Percentiles rank a stretch among this genome's conserved stretches.
Evolutionary conservation across 257 asterid genomes (phyloP).

Genomic region (Solanum tarapatanum): DNA sequence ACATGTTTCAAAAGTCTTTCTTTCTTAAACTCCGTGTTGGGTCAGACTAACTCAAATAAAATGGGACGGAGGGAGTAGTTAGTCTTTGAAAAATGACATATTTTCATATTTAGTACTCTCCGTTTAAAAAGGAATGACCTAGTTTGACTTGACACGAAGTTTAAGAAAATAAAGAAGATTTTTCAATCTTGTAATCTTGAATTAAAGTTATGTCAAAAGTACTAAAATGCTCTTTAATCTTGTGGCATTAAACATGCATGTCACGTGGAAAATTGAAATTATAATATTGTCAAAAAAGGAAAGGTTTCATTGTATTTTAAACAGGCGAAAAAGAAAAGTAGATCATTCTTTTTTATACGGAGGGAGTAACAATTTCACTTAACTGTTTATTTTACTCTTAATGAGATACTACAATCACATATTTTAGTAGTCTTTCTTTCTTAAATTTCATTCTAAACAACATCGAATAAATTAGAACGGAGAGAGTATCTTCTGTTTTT

Average conservation of each 20-base stretch:
- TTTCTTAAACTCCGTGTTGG: rapidly evolving
- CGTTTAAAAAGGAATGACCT: no score
- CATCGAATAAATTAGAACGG: no score
- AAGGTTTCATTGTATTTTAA: no score
- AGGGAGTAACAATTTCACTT: background rate
- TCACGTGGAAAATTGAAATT: background rate
- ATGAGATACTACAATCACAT: background rate
- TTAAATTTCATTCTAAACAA: no score
- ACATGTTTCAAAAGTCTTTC: background rate
- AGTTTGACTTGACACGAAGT: background rate
- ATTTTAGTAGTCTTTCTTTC: no score
- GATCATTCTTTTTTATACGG: no score
- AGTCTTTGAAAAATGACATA: background rate
- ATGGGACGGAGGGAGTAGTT: background rate
- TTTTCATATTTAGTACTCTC: background rate
- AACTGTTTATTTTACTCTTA: no score
- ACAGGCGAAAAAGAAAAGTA: no score
- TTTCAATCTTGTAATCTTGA: background rate
- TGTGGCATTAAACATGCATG: no score
- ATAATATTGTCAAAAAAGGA: no score
- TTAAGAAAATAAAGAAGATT: no score
- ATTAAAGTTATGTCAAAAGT: background rate
- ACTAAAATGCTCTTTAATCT: background rate
- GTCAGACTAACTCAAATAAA: background rate
- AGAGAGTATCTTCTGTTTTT: no score